Base-by-base conservation (phyloP, 2,329 filamentous ascomycete genomes). In the Botrytis aclada region DNA sequence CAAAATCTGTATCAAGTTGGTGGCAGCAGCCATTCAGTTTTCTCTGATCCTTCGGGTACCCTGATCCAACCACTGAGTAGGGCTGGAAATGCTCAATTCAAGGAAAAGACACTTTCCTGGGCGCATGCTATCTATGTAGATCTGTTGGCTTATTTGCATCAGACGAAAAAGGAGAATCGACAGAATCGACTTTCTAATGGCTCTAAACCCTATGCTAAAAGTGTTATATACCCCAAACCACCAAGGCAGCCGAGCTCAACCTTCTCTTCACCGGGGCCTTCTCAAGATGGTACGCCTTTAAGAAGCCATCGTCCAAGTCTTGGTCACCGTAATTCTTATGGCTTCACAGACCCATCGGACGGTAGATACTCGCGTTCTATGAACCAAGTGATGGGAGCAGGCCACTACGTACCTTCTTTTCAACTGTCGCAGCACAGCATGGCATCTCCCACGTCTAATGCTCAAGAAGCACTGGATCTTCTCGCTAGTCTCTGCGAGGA, bases 401-500 rank as follows among this genome's bases (percentile, higher is more conserved):
- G 77, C 20, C 79, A 79, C 62, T 80, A 79, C 75, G 72, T 77
- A 18, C 75, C 78, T 32, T 74, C 74, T 22, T 78, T 78, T 47
- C 78, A 77, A 61, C 56, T 73, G n/a, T 60, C 75, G 34, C 66
- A 74, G 37, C 63, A 76, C 25, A 43, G 65, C 22, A 70, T 69
- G 39, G 73, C 45, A 60, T 77, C 77, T 10, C 78, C 79, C 37
- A 20, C 74, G 9, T 74, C 61, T 41, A 88, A 86, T 75, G 93
- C 93, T 37, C 80, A 76, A 72, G 85, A 87, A 10, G 92, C 92
- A 3, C 82, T 97, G 32, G 88, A 93, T 54, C 88, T 94, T 78
- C 85, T 97, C 32, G 90, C 89, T 25, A 88, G 86, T 75, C 83
- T 97, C 10, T 97, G 94, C 80, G 89, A 92, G 78, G 91, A 95